Conservation (phyloP, 495 filamentous ascomycete genomes). For the Talaromyces trachyspermus region DNA sequence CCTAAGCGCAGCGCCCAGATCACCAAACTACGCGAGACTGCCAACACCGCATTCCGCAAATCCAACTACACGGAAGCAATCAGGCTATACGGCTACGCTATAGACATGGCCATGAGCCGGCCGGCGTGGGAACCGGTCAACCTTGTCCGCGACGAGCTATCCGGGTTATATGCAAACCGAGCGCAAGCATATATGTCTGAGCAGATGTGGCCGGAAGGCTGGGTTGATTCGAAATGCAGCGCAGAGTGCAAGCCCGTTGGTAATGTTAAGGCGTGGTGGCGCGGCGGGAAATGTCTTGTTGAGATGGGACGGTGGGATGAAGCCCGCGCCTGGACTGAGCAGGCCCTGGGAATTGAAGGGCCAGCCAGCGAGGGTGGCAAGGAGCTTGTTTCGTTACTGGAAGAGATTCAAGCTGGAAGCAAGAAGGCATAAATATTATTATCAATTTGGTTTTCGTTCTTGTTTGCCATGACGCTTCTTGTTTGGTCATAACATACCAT, state of each 20-base stretch:
- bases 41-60: slow-evolving; percentile 76
- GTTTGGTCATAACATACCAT: not conserved
- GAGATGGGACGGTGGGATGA: slow-evolving; percentile 91
- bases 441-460: not conserved
- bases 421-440: slow-evolving; percentile 14
- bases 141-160: slow-evolving; percentile 75
- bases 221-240: slow-evolving; percentile 75
- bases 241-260: slow-evolving; percentile 82
- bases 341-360: slow-evolving; percentile 78
- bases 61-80: slow-evolving; percentile 65
- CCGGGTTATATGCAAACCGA: slow-evolving; percentile 72
- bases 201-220: slow-evolving; percentile 71
- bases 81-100: slow-evolving; percentile 69
- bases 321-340: slow-evolving; percentile 63
- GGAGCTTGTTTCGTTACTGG: slow-evolving; percentile 59
- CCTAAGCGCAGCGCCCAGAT: slow-evolving; percentile 81
- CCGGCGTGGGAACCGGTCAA: slow-evolving; percentile 81
- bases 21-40: slow-evolving; percentile 81
- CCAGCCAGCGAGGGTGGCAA: slow-evolving; percentile 50
- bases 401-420: slow-evolving; percentile 55
- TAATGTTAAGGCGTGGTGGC: slow-evolving; percentile 93
- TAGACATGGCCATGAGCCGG: slow-evolving; percentile 77
- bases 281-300: slow-evolving; percentile 68
- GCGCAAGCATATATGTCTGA: slow-evolving; percentile 83
- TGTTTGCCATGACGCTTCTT: not conserved